Base-by-base conservation (phyloP, 2,329 filamentous ascomycete species). In the Phoma sp. region DNA sequence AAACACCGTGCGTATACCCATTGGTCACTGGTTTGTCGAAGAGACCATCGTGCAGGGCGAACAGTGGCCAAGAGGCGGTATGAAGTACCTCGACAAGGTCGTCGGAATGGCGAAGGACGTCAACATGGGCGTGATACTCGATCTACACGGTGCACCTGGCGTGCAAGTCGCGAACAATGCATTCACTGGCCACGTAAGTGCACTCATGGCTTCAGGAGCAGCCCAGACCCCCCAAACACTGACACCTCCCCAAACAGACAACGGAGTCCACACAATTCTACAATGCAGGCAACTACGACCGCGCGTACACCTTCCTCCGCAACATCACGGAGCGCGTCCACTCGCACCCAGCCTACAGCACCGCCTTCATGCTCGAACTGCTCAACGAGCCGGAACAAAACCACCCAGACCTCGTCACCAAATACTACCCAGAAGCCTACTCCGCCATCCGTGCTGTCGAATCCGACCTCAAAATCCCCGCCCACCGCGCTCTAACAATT, bases 361-460 rank as follows among this genome's bases (percentile, higher is more conserved):
- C 80, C 38, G 83, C 86, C 23, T 82, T 83, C 47, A 86, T 85
- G 78, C 70, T 87, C 25, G 79, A 83, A 63, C 68, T 86, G 6
- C 74, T 86, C 46, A 87, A 87, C 60, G 84, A 87, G 65, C 51
- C 62, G 0, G 52, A 59, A 22, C 50, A 47, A 9, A 43, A 27
- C 76, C 77, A 51, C 67, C 77, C 55, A 38, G 60, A 48, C 13
- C 45, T 60, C 8, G 51, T 61, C 1, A 44, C 61, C 27, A 50
- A 50, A 6, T 85, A 77, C 70, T 85, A 85, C 60, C 79, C 78
- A 2, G 73, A 75, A 14, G 82, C 81, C 4, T 75, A 76, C 51
- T 56, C 58, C 1, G 71, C 77, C 47, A 61, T 87, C 58, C 82
- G 83, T 39, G 69, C 68, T n/a, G 77, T 76, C 1, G 84, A 87